Evolutionary conservation across 2,329 filamentous ascomycete species (phyloP).

Genomic region (Trichoderma sp.): DNA sequence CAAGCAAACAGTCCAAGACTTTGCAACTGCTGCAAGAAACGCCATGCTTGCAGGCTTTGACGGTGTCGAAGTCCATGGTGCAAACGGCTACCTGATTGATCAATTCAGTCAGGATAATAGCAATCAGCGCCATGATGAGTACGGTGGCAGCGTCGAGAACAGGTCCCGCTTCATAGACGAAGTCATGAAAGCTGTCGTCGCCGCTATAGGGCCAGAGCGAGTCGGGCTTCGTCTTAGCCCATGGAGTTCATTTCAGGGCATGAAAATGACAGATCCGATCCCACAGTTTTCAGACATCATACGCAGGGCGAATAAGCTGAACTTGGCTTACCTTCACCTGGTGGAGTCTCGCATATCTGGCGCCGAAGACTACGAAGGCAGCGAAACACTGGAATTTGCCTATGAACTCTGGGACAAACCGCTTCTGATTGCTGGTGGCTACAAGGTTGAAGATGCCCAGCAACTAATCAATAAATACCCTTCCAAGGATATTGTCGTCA

Average conservation of each 20-base stretch:
- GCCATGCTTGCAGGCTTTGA: conserved; percentile 67
- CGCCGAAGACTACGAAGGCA: conserved; percentile 20
- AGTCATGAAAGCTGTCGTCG: conserved; percentile 42
- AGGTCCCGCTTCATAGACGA: conserved; percentile 51
- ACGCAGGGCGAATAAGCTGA: conserved; percentile 24
- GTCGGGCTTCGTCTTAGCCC: conserved; percentile 57
- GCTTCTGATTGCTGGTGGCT: conserved; percentile 31
- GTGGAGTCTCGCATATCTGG: not conserved
- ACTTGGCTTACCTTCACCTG: not conserved
- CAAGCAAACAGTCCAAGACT: conserved; percentile 59
- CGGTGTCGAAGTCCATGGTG: conserved; percentile 60
- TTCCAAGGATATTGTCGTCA: conserved; percentile 24
- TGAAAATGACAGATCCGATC: conserved; percentile 29
- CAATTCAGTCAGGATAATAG: conserved; percentile 56
- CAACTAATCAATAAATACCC: conserved; percentile 25
- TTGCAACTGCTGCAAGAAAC: conserved; percentile 52
- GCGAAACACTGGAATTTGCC: conserved; percentile 29
- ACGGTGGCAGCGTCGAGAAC: conserved; percentile 55
- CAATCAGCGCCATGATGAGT: conserved; percentile 53
- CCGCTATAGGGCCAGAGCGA: conserved; percentile 48
- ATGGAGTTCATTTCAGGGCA: conserved; percentile 37
- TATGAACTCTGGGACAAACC: conserved; percentile 31
- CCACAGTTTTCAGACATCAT: conserved; percentile 32
- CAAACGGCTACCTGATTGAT: conserved; percentile 61
- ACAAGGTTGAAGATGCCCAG: conserved; percentile 25